Evolutionary conservation across 371 early-diverging fungal genomes (phyloP), one percentile per base, ranked within the genome.

Genomic region (Mortierella sp.): DNA sequence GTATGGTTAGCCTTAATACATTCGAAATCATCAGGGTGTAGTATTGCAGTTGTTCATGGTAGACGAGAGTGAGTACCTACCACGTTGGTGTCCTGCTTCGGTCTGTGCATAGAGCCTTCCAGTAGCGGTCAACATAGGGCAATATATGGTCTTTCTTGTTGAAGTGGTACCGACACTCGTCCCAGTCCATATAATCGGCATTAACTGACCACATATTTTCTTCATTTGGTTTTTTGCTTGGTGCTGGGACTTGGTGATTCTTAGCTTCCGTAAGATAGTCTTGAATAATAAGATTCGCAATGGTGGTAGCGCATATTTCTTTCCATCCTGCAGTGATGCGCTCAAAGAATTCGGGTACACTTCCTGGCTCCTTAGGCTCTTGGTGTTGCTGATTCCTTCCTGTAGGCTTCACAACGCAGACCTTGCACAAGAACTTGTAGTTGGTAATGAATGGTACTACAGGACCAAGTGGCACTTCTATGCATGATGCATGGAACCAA

Each of bases 241-340:
- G 72, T 17, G 32, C 42, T 42, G 68, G 17, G 4, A 42, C 61
- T 51, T 64, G 69, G 54, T 49, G 42, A 47, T 77, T 61, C 29
- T 49, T 34, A 19, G 84, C 76, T 43, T 84, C 83, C 8, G 78
- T 76, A 13, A 89, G 66, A 17, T 89, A 88, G 61, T 89, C 83
- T 35, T 90, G 86, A 6, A 92, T 70, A 42, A 86, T 86, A 35
- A 92, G 66, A 67, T 91, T 91, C 49, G 93, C 92, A 26, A 92
- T 86, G 0, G 91, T 86, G 1, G 90, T 89, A 10, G 89, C 87
- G 32, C 89, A 88, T 7, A 91, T 90, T 66, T 91, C 92, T 71
- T 92, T 91, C 93, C 93, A 92, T 28, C 90, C 89, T 9, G 90
- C 91, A 17, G 89, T 86, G 3, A 88, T 89, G 28, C 91, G 86